Percentiles rank a stretch among this genome's conserved stretches.
Conservation (phyloP, 2,329 filamentous ascomycete species). For the Colletotrichum incanum region DNA sequence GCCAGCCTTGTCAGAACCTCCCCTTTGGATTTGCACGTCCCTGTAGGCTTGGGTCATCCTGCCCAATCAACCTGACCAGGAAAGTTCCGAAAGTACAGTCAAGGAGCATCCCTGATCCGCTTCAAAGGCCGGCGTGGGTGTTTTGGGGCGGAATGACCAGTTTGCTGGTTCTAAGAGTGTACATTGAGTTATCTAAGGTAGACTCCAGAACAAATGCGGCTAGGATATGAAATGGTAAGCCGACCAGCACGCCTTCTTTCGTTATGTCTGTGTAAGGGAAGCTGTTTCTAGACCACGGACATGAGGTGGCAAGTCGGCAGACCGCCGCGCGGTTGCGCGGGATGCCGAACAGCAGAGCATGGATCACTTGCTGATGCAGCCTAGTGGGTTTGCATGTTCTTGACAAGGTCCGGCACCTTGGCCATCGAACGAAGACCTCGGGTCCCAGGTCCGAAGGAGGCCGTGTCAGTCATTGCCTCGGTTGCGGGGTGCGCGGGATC, state of each 20-base stretch:
- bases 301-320: neutral
- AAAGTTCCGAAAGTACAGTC: neutral
- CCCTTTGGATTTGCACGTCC: neutral
- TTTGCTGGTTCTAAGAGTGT: too few species aligned
- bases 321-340: neutral
- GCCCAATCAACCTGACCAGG: neutral
- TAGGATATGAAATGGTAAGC: neutral
- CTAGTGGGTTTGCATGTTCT: neutral
- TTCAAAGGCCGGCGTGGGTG: neutral
- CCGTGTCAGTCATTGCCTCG: neutral
- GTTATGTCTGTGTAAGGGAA: neutral
- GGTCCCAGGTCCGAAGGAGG: neutral
- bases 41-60: neutral
- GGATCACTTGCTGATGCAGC: neutral
- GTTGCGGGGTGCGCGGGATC: neutral
- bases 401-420: neutral
- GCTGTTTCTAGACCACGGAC: neutral
- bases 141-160: neutral
- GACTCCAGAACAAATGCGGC: neutral
- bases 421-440: neutral
- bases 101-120: neutral
- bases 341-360: neutral
- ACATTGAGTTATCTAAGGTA: neutral
- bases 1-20: conserved; percentile 32
- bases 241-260: neutral